Percentiles rank a stretch among this genome's conserved stretches.
phyloP scores from a whole-genome alignment of 257 asterid species.

The Jacaranda mimosifolia region DNA sequence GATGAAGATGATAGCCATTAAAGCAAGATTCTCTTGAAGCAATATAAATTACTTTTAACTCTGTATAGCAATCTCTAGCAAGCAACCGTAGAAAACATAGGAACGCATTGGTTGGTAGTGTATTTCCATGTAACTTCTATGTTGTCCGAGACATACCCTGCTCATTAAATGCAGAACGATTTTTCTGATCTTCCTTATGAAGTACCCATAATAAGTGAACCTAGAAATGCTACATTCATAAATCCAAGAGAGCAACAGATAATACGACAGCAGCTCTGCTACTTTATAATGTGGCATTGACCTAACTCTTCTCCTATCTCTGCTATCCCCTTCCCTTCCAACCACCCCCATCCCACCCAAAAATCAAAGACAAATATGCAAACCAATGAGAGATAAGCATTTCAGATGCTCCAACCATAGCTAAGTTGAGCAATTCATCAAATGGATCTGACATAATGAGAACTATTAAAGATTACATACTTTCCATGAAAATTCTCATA shows the following conservation, averaged over 20 bases:
- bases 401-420: not conserved
- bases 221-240: not conserved
- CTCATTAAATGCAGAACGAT: not conserved
- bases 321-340: not conserved
- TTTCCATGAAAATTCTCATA: not conserved
- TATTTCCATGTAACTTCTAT: not conserved
- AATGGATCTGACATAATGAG: not conserved
- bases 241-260: slow-evolving; percentile 19
- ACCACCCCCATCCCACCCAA: slow-evolving; percentile 15
- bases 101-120: not conserved
- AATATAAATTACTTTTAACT: slow-evolving; percentile 13
- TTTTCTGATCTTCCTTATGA: not conserved
- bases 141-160: not conserved
- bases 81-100: not conserved
- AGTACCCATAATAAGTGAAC: not conserved
- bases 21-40: slow-evolving; percentile 2
- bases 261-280: not conserved
- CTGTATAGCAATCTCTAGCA: not conserved
- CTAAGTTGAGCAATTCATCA: slow-evolving; percentile 3
- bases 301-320: not conserved
- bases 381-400: not conserved
- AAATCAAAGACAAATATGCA: not conserved
- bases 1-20: not conserved
- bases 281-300: not conserved
- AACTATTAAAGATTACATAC: not conserved